Percentiles rank a stretch among this genome's conserved stretches.
Conservation (phyloP, 2,329 filamentous ascomycete genomes). For the Nothophaeocryptopus gaeumannii region DNA sequence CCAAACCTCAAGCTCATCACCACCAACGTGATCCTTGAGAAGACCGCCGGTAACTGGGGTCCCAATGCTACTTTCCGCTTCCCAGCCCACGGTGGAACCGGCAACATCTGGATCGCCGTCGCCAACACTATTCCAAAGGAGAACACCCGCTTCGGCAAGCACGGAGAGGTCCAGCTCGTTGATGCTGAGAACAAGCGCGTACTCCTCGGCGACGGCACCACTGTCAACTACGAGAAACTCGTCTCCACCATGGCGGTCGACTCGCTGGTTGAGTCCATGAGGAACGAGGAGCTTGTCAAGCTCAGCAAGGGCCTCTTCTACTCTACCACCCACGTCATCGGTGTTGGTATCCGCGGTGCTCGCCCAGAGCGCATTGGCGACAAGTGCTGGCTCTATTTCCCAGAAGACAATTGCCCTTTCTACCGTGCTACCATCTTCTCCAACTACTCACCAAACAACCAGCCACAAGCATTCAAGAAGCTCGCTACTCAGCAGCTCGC, state of each 20-base stretch:
- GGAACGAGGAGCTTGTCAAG: constrained; percentile 75
- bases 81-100: constrained; percentile 90
- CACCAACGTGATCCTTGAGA: constrained; percentile 91
- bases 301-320: constrained; percentile 92
- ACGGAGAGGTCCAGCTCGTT: constrained; percentile 80
- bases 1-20: constrained; percentile 92
- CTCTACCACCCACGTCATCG: constrained; percentile 95
- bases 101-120: constrained; percentile 98
- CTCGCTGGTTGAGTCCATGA: constrained; percentile 80
- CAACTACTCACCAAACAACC: constrained; percentile 99
- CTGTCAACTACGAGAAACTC: constrained; percentile 85
- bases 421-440: constrained; percentile 99
- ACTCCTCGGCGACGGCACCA: constrained; percentile 78
- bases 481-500: constrained; percentile 82
- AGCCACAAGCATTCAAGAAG: constrained; percentile 78
- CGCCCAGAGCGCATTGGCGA: constrained; percentile 95
- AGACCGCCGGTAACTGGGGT: constrained; percentile 95
- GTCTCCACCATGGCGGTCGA: constrained; percentile 97
- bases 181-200: constrained; percentile 83
- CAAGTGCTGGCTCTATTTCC: constrained; percentile 99
- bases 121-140: constrained; percentile 87
- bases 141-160: constrained; percentile 85
- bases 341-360: constrained; percentile 86
- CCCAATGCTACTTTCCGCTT: constrained; percentile 98
- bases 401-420: constrained; percentile 97